phyloP scores from a whole-genome alignment of 805 yeast species.

The Sugiyamaella chiloensis region DNA sequence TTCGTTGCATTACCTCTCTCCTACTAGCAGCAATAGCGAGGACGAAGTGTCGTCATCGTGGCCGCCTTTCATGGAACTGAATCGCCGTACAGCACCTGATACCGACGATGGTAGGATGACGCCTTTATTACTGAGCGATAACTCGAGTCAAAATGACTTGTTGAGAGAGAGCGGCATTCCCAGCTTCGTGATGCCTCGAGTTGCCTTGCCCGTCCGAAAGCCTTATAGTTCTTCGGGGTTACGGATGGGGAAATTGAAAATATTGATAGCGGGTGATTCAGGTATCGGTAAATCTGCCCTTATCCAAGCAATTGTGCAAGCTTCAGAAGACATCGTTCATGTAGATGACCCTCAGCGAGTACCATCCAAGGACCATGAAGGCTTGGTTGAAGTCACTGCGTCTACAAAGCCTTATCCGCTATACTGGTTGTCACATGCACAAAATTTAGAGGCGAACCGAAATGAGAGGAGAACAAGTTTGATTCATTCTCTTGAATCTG shows the following conservation, averaged over 20 bases:
- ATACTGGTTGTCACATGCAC: slow-evolving; percentile 15
- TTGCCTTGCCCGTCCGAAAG: slow-evolving; percentile 22
- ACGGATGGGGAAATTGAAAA: slow-evolving; percentile 26
- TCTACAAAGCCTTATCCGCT: slow-evolving; percentile 27
- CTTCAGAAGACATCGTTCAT: slow-evolving; percentile 34
- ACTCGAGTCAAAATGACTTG: not conserved
- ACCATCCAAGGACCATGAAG: not conserved
- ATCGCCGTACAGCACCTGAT: not conserved
- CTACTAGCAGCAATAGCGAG: slow-evolving; percentile 5
- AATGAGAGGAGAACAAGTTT: slow-evolving; percentile 12
- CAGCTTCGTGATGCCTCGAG: slow-evolving; percentile 26
- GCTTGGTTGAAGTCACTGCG: slow-evolving; percentile 17
- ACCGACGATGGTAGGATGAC: slow-evolving; percentile 1
- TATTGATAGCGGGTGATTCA: slow-evolving; percentile 79
- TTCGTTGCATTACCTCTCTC: not conserved
- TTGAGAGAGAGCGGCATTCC: slow-evolving; percentile 4
- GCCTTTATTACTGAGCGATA: not conserved
- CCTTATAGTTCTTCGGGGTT: slow-evolving; percentile 26
- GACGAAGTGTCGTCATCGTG: slow-evolving; percentile 19
- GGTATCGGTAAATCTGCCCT: slow-evolving; percentile 86
- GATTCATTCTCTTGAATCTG: slow-evolving; percentile 16
- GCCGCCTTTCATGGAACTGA: slow-evolving; percentile 11
- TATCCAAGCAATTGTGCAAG: slow-evolving; percentile 75
- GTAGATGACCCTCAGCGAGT: slow-evolving; percentile 20
- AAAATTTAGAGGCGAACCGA: not conserved